Evolutionary conservation across 2,329 filamentous ascomycete genomes (phyloP), one percentile per base, ranked within the genome.

Genomic region (Mycosphaerelloides madeirae): DNA sequence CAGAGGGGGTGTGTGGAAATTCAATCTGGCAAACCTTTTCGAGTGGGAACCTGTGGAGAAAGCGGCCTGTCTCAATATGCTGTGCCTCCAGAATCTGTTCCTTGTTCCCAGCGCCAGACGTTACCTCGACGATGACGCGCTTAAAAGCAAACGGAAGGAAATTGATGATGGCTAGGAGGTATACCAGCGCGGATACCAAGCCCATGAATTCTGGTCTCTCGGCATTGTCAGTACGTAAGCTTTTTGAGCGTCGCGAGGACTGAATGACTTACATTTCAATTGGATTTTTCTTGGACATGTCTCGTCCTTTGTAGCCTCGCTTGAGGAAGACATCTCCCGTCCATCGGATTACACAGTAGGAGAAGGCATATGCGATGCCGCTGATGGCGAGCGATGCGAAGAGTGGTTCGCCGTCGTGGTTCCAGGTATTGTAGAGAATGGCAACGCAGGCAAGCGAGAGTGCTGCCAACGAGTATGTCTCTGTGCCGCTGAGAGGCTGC

Each of bases 61-160:
- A 83, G 45, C 91, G 81, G 41, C 91, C 93, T 53, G 81, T 83
- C 66, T 94, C 83, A 48, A 90, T 80, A 52, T 87, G 75, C 53
- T 84, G 78, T 34, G 81, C 71, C 62, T 86, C 80, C 58, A 88
- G 68, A 11, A 94, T 85, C 5, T 93, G 81, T 69, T 96, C 91
- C 53, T 87, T 77, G 67, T 96, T 96, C 38, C 90, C 90, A 52
- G 89, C 90, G 52, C 90, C 93, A 54, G 88, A 95, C 15, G 93
- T 97, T 31, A 90, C 89, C 13, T 88, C 87, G 19, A 96, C 90
- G 55, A 98, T 94, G 65, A 97, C 91, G 69, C 96, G 95, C 74
- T 96, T 97, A 67, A 98, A 97, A 1, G 90, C 87, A 68, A 96
- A 95, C 0, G 93, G 93, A 46, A 97, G 89, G 66, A 98, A 98